Evolutionary conservation across 2,329 filamentous ascomycete genomes (phyloP).

Genomic region (Nectriaceae sp.): DNA sequence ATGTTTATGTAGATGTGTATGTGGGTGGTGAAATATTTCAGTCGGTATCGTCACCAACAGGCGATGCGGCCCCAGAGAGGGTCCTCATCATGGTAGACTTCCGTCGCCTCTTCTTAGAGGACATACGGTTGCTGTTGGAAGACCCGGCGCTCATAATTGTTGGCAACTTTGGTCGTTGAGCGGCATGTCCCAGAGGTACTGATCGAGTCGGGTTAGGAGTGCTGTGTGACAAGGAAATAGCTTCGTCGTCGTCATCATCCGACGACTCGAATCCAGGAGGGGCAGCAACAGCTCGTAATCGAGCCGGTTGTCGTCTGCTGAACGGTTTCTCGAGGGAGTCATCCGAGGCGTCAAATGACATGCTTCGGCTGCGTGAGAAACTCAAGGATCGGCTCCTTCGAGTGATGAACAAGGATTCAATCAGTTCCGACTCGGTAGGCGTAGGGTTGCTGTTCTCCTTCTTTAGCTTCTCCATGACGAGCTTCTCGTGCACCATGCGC

Average conservation of each 20-base stretch:
- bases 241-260: slow-evolving; percentile 31
- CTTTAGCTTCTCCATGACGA: slow-evolving; percentile 48
- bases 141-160: slow-evolving; percentile 48
- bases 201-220: slow-evolving; percentile 27
- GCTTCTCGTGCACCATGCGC: slow-evolving; percentile 46
- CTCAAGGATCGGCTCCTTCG: slow-evolving; percentile 30
- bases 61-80: slow-evolving; percentile 35
- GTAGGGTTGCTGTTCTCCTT: slow-evolving; percentile 39
- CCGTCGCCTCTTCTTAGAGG: slow-evolving; percentile 32
- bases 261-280: slow-evolving; percentile 36
- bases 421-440: slow-evolving; percentile 48
- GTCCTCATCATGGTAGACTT: slow-evolving; percentile 32
- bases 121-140: slow-evolving; percentile 27
- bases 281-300: slow-evolving; percentile 29
- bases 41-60: slow-evolving; percentile 41
- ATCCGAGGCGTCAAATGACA: slow-evolving; percentile 40
- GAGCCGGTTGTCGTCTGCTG: slow-evolving; percentile 27
- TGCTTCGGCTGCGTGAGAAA: slow-evolving; percentile 37
- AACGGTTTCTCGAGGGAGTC: slow-evolving; percentile 34
- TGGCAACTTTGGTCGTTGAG: slow-evolving; percentile 46
- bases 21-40: slow-evolving; percentile 11
- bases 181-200: slow-evolving; percentile 34
- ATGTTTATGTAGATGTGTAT: no score
- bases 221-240: slow-evolving; percentile 25
- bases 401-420: slow-evolving; percentile 41